Evolutionary conservation across 164 flowering plant species (phyloP).

Genomic region (Magnolia kwangsiensis): DNA sequence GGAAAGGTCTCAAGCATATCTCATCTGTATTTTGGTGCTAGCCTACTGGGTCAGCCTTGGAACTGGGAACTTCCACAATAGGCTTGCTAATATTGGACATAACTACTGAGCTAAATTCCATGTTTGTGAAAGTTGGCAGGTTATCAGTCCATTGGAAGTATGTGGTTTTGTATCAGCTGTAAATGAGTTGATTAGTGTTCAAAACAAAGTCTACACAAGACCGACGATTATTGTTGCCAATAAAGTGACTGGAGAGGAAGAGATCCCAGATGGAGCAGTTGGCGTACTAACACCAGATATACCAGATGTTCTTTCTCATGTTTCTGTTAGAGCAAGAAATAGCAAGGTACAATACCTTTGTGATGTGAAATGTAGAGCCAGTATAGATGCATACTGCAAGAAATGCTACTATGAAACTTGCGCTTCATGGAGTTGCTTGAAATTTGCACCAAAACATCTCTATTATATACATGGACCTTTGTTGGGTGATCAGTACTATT

Average conservation of each 20-base stretch:
- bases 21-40: background rate
- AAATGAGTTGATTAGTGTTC: slow-evolving; percentile 23
- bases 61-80: background rate
- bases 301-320: slow-evolving; percentile 35
- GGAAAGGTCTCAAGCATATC: background rate
- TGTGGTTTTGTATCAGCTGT: slow-evolving; percentile 26
- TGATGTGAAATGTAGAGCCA: no score
- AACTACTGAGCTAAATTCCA: background rate
- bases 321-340: slow-evolving; percentile 32
- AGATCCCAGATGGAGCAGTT: slow-evolving; percentile 35
- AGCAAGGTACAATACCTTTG: slow-evolving; percentile 17
- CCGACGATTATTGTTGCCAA: slow-evolving; percentile 27
- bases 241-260: slow-evolving; percentile 33
- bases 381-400: no score
- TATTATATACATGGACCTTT: no score
- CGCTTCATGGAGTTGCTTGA: no score
- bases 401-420: no score
- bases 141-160: slow-evolving; percentile 31
- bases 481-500: no score
- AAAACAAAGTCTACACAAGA: slow-evolving; percentile 20
- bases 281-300: slow-evolving; percentile 30
- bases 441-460: no score
- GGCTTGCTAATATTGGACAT: background rate
- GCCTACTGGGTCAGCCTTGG: background rate
- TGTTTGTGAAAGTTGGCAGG: slow-evolving; percentile 26